These are phyloP conservation scores for Hypsizygus marmoreus DNA, from an alignment of 768 basidiomycete genomes.

Conservation along the genomic window DNA sequence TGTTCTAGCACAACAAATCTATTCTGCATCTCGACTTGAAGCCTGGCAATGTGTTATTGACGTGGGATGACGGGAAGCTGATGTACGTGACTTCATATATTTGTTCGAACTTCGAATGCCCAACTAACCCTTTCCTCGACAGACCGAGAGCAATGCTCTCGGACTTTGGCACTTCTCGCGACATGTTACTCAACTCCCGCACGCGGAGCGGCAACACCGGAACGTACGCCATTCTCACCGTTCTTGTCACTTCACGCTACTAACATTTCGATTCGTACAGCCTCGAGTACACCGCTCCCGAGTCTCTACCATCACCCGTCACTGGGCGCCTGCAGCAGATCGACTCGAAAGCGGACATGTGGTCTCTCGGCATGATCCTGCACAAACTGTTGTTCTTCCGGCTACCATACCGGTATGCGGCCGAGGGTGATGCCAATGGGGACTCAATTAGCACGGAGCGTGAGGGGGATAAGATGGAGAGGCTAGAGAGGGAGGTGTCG, in stretches of 20 bases:
- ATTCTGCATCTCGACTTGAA: constrained; percentile 94
- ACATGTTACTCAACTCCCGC: constrained; percentile 74
- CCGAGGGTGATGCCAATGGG: constrained; percentile 55
- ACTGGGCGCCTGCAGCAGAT: constrained; percentile 70
- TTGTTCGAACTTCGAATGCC: not conserved
- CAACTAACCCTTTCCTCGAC: not conserved
- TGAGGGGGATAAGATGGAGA: constrained; percentile 65
- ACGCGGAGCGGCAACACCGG: constrained; percentile 91
- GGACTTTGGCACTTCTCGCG: constrained; percentile 93
- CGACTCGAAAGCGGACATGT: constrained; percentile 93
- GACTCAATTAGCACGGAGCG: constrained; percentile 39
- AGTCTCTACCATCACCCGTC: constrained; percentile 71
- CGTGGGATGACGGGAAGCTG: constrained; percentile 84
- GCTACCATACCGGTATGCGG: constrained; percentile 78
- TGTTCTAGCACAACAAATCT: constrained; percentile 68
- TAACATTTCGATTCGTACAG: constrained; percentile 32
- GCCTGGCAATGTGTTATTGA: constrained; percentile 90
- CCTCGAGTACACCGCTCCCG: constrained; percentile 87
- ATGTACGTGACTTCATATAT: constrained; percentile 52
- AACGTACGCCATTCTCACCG: constrained; percentile 57
- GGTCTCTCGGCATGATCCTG: constrained; percentile 96
- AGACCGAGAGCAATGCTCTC: constrained; percentile 94
- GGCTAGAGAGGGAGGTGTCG: constrained; percentile 72
- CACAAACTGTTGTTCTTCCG: constrained; percentile 92
- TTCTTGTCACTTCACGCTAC: not conserved